Evolutionary conservation across 1,139 yeast species (phyloP), one percentile per base, ranked within the genome.

Genomic region (Nakaseomyces glabratus): DNA sequence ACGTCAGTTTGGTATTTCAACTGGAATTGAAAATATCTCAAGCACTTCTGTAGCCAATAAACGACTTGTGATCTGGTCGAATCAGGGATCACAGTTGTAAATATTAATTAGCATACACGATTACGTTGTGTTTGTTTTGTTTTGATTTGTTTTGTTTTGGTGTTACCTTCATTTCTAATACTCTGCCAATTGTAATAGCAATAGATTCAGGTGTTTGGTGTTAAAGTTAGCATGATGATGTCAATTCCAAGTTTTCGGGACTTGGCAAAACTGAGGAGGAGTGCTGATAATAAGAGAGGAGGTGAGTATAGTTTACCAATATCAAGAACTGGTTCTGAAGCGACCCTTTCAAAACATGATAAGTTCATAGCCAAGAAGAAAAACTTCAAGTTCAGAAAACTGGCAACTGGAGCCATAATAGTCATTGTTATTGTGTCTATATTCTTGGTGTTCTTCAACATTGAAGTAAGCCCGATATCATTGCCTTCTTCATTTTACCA

Each of bases 151-250:
- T n/a, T n/a, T n/a, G n/a, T n/a, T n/a, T n/a, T n/a, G n/a, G n/a
- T n/a, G n/a, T n/a, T n/a, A n/a, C n/a, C n/a, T n/a, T n/a, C n/a
- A n/a, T 12, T 10, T 21, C 33, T 5, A 28, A 24, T 13, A 28
- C 28, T 14, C 32, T 29, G 9, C 23, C 33, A 6, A 21, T 20
- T n/a, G 21, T n/a, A n/a, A n/a, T n/a, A n/a, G n/a, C n/a, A n/a
- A n/a, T n/a, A n/a, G n/a, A n/a, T n/a, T n/a, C n/a, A n/a, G n/a
- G n/a, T n/a, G n/a, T n/a, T n/a, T n/a, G n/a, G n/a, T n/a, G n/a
- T n/a, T n/a, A 25, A 6, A 25, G n/a, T 2, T 8, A 14, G 12
- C 6, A 3, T 2, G 10, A 26, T 26, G 30, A 26, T 11, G 30
- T 26, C 21, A 3, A 26, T 17, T 17, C 30, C 30, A 5, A 26